Percentiles rank a stretch among this genome's conserved stretches.
These are phyloP conservation scores for Aspergillus sparsus DNA, from an alignment of 495 filamentous ascomycete species.

Conservation along the genomic window DNA sequence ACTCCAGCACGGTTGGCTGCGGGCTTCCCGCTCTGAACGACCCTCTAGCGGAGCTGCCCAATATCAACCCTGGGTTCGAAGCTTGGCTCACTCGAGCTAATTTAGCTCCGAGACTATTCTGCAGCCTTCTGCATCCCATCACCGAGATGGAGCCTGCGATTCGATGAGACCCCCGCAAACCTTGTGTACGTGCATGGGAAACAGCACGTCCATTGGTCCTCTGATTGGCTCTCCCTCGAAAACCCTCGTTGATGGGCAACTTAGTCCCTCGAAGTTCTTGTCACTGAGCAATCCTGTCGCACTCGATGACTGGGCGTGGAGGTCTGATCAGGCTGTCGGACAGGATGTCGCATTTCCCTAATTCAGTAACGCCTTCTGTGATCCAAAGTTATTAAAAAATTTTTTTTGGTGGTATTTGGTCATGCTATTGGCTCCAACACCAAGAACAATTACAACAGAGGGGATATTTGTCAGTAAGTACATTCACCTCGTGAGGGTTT, in stretches of 20 bases:
- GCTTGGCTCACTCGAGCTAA: slow-evolving; percentile 31
- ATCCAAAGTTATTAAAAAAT: slow-evolving; percentile 3
- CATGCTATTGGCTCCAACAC: slow-evolving; percentile 14
- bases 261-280: not conserved
- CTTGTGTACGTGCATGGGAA: slow-evolving; percentile 5
- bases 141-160: slow-evolving; percentile 4
- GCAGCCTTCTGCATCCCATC: slow-evolving; percentile 18
- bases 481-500: slow-evolving; percentile 2
- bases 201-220: not conserved
- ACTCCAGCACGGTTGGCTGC: slow-evolving; percentile 24
- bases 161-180: slow-evolving; percentile 16
- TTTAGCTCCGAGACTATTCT: slow-evolving; percentile 18
- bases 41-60: slow-evolving; percentile 3
- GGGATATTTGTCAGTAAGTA: slow-evolving; percentile 15
- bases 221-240: slow-evolving; percentile 10
- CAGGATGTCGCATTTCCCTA: slow-evolving; percentile 20
- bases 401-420: not conserved
- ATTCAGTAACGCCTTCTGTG: slow-evolving; percentile 6
- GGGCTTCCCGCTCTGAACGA: slow-evolving; percentile 27
- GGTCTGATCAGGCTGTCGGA: not conserved
- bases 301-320: not conserved
- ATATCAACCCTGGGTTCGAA: slow-evolving; percentile 15
- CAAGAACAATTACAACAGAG: not conserved
- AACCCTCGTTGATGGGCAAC: slow-evolving; percentile 4
- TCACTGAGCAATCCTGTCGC: not conserved